Percentiles rank a stretch among this genome's conserved stretches.
These are phyloP conservation scores for Trypanosoma theileri DNA, from an alignment of 208 protist genomes.

Conservation along the genomic window DNA sequence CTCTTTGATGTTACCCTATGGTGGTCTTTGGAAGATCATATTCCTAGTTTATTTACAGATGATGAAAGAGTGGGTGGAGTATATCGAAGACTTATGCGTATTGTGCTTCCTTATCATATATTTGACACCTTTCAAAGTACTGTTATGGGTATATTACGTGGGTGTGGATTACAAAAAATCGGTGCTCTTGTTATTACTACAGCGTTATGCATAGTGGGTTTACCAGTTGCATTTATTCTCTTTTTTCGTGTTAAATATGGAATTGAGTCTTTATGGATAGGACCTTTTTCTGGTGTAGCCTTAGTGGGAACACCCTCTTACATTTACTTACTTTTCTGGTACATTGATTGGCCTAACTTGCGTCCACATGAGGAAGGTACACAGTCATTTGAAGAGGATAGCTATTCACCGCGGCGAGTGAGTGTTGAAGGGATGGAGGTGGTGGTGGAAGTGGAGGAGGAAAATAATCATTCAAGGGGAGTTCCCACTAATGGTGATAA, in stretches of 20 bases:
- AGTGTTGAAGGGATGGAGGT: not conserved
- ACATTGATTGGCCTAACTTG: constrained; percentile 77
- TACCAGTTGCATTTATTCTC: constrained; percentile 65
- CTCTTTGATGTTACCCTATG: constrained; percentile 47
- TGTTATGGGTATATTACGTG: constrained; percentile 75
- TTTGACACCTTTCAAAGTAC: constrained; percentile 81
- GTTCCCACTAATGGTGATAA: too few relatives aligned
- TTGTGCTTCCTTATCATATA: constrained; percentile 80
- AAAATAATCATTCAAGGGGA: too few relatives aligned
- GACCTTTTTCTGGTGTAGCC: constrained; percentile 54
- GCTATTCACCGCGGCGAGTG: not conserved
- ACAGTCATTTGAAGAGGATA: not conserved
- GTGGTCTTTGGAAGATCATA: constrained; percentile 42
- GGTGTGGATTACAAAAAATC: constrained; percentile 70
- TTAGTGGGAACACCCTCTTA: constrained; percentile 53
- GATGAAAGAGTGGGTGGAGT: constrained; percentile 39
- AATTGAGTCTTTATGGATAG: constrained; percentile 75
- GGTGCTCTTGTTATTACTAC: constrained; percentile 64
- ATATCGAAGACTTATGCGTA: constrained; percentile 25
- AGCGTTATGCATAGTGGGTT: constrained; percentile 64
- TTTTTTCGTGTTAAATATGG: constrained; percentile 79
- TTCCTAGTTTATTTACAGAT: constrained; percentile 68
- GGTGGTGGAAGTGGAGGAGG: not conserved
- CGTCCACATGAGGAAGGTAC: constrained; percentile 47
- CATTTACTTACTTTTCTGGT: constrained; percentile 61